Conservation (phyloP, 176 grass and related monocot genomes). For the Triticum monococcum region DNA sequence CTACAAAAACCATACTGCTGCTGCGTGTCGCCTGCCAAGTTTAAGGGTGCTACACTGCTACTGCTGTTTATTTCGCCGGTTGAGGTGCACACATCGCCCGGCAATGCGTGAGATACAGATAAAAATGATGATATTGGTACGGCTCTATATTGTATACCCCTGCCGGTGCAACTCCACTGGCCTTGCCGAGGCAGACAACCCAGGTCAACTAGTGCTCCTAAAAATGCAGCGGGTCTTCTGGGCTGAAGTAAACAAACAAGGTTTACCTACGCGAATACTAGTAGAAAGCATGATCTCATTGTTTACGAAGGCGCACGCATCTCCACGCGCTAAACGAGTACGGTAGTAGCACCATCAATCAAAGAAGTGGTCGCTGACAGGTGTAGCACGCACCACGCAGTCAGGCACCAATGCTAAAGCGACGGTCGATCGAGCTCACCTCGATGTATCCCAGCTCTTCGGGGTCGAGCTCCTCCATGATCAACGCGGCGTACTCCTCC, state of each 20-base stretch:
- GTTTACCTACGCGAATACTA: background rate
- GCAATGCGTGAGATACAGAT: constrained; percentile 14
- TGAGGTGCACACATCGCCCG: background rate
- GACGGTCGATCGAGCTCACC: constrained; percentile 24
- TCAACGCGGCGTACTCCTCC: constrained; percentile 91
- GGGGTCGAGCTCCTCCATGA: constrained; percentile 98
- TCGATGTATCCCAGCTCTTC: constrained; percentile 91
- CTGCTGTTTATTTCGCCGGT: background rate
- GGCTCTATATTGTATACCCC: background rate
- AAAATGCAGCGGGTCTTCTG: background rate
- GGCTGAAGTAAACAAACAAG: background rate
- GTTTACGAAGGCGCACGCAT: background rate
- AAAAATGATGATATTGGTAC: background rate
- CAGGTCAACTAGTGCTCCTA: constrained; percentile 35
- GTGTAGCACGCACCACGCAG: background rate
- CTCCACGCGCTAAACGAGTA: background rate
- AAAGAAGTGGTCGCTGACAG: background rate
- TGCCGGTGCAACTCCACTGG: background rate
- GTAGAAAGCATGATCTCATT: background rate
- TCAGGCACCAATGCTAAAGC: background rate
- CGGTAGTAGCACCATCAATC: background rate
- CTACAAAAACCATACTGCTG: background rate
- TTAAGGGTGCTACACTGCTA: background rate
- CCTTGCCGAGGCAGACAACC: background rate
- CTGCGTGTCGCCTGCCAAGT: background rate